Percentiles rank a stretch among this genome's conserved stretches.
Evolutionary conservation across 495 filamentous ascomycete species (phyloP).

Genomic region (Cairneyella variabilis): DNA sequence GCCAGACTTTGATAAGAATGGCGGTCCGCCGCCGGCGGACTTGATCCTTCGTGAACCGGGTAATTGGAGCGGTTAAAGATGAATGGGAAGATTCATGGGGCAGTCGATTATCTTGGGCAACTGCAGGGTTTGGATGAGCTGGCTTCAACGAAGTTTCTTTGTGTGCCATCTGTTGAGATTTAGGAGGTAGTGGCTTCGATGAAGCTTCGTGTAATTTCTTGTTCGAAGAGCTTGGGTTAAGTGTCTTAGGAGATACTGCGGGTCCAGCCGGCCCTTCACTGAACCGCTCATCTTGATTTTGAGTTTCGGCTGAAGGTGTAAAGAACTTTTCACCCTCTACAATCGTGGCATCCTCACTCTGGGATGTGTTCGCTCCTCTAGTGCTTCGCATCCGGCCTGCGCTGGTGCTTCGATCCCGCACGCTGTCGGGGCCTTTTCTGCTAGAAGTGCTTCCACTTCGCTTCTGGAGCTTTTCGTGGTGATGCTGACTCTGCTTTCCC

Average conservation of each 20-base stretch:
- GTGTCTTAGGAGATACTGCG: not conserved
- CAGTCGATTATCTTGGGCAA: slow-evolving; percentile 81
- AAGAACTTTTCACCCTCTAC: slow-evolving; percentile 38
- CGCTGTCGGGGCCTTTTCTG: slow-evolving; percentile 5
- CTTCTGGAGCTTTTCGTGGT: slow-evolving; percentile 42
- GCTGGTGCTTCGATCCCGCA: slow-evolving; percentile 19
- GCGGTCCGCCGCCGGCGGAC: slow-evolving; percentile 53
- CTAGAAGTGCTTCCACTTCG: slow-evolving; percentile 31
- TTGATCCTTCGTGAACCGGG: slow-evolving; percentile 47
- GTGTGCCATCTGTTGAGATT: slow-evolving; percentile 43
- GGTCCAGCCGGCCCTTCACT: not conserved
- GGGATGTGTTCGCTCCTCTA: not conserved
- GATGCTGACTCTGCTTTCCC: slow-evolving; percentile 17
- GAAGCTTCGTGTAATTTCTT: not conserved
- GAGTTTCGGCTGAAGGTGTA: slow-evolving; percentile 31
- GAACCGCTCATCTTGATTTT: slow-evolving; percentile 6
- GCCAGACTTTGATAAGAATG: slow-evolving; percentile 77
- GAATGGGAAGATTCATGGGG: slow-evolving; percentile 65
- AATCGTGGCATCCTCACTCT: slow-evolving; percentile 23
- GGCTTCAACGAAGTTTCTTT: slow-evolving; percentile 44
- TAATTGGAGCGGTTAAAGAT: slow-evolving; percentile 38
- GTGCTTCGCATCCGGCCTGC: not conserved
- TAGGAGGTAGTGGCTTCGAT: slow-evolving; percentile 37
- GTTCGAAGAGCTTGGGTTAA: not conserved
- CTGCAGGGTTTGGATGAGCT: slow-evolving; percentile 54